phyloP scores from a whole-genome alignment of 768 basidiomycete genomes.

The Xerocomus brunneocitrinus region DNA sequence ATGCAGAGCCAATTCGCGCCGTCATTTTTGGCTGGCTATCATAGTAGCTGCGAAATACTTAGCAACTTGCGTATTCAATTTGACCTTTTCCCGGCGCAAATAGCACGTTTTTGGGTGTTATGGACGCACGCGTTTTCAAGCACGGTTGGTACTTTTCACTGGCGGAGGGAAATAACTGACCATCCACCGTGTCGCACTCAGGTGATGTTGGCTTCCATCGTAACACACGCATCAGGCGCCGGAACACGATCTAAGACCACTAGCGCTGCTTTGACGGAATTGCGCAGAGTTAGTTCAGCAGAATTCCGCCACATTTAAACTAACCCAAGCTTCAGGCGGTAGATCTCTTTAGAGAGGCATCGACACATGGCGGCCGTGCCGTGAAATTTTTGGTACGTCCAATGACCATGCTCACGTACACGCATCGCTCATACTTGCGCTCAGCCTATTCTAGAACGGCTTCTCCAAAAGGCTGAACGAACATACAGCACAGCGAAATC shows the following conservation, averaged over 20 bases:
- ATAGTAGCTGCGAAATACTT: slow-evolving; percentile 59
- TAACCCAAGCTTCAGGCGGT: slow-evolving; percentile 36
- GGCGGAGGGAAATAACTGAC: not conserved
- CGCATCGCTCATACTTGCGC: slow-evolving; percentile 1
- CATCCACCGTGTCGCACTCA: slow-evolving; percentile 21
- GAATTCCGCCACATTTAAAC: not conserved
- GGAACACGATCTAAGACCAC: slow-evolving; percentile 59
- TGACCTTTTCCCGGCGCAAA: slow-evolving; percentile 48
- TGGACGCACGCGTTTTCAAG: slow-evolving; percentile 73
- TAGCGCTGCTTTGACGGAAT: slow-evolving; percentile 61
- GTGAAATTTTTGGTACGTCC: slow-evolving; percentile 61
- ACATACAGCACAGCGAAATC: slow-evolving; percentile 46
- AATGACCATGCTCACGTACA: not conserved
- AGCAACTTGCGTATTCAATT: slow-evolving; percentile 46
- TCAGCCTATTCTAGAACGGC: slow-evolving; percentile 62
- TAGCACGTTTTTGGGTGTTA: slow-evolving; percentile 64
- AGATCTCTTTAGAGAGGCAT: slow-evolving; percentile 62
- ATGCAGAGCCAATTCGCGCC: slow-evolving; percentile 64
- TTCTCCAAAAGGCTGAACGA: slow-evolving; percentile 57
- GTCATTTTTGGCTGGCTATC: slow-evolving; percentile 64
- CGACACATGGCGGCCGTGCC: slow-evolving; percentile 58
- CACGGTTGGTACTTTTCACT: slow-evolving; percentile 38
- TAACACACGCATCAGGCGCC: slow-evolving; percentile 52
- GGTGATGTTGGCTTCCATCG: slow-evolving; percentile 78
- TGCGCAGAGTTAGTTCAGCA: slow-evolving; percentile 34